phyloP scores from a whole-genome alignment of 768 basidiomycete species.

The Amanita pallidorosea region DNA sequence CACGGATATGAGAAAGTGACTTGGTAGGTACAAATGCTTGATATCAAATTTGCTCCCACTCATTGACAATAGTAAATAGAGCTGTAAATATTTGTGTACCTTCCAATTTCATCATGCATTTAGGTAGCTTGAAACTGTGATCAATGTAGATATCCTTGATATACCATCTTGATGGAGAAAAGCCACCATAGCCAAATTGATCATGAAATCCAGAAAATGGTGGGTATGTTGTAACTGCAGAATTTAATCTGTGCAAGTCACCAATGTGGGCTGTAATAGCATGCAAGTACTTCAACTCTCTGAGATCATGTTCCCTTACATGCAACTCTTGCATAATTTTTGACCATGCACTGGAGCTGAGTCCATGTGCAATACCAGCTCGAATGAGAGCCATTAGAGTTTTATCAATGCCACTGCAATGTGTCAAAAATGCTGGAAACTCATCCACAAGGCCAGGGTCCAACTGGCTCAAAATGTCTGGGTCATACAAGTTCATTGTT shows the following conservation, averaged over 20 bases:
- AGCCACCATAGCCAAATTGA: constrained; percentile 6
- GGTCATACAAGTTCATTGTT: constrained; percentile 9
- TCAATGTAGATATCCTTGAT: constrained; percentile 9
- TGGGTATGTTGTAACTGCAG: not conserved
- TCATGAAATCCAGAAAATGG: constrained; percentile 9
- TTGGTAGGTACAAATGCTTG: constrained; percentile 8
- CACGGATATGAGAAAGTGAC: constrained; percentile 6
- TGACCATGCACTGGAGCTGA: constrained; percentile 9
- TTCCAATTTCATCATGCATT: constrained; percentile 9
- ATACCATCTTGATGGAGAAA: constrained; percentile 8
- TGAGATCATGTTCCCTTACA: constrained; percentile 9
- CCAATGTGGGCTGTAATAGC: not conserved
- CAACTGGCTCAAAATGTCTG: constrained; percentile 7
- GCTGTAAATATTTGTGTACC: constrained; percentile 5
- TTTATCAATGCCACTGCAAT: constrained; percentile 12
- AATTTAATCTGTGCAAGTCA: not conserved
- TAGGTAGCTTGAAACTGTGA: constrained; percentile 9
- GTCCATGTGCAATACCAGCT: constrained; percentile 7
- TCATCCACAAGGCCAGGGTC: constrained; percentile 4
- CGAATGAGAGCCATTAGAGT: constrained; percentile 9
- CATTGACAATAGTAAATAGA: constrained; percentile 11
- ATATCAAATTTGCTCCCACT: constrained; percentile 9
- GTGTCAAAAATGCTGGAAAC: constrained; percentile 11
- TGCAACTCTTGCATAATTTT: constrained; percentile 9
- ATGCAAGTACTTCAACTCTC: constrained; percentile 9